These are phyloP conservation scores for Tripterygium wilfordii DNA, from an alignment of 177 flowering plant species.

Conservation along the genomic window DNA sequence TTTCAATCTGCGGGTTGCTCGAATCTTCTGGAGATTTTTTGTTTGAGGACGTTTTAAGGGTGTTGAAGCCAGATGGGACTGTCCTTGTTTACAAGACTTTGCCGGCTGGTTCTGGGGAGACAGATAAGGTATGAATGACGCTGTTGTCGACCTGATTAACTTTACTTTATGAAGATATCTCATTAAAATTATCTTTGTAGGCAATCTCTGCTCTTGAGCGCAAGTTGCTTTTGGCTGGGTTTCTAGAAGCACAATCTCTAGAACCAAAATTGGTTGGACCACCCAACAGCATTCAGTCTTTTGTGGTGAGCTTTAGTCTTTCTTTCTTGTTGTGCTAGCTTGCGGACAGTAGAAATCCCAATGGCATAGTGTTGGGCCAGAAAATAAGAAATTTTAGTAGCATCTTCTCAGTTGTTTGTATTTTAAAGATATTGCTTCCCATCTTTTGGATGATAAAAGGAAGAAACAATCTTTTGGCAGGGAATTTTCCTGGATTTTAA, in stretches of 20 bases:
- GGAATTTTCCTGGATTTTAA: no score
- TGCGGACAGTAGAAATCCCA: no score
- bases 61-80: constrained; percentile 69
- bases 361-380: no score
- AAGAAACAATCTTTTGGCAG: no score
- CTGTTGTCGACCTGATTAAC: no score
- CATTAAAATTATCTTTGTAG: no score
- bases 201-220: constrained; percentile 40
- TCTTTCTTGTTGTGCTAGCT: no score
- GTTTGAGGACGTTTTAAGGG: constrained; percentile 48
- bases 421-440: no score
- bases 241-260: constrained; percentile 45
- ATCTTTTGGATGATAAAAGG: no score
- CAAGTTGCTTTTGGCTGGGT: constrained; percentile 69
- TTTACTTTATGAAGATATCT: no score
- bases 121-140: constrained; percentile 44
- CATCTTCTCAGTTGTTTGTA: no score
- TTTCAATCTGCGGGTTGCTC: constrained; percentile 27
- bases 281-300: constrained; percentile 23
- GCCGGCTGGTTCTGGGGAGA: constrained; percentile 14
- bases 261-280: constrained; percentile 24
- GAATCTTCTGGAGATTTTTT: constrained; percentile 43
- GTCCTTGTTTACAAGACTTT: constrained; percentile 29
- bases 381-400: no score
- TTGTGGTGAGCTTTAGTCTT: constrained; percentile 38